Conservation (phyloP, 306 rosid genomes). For the Rosa rugosa region DNA sequence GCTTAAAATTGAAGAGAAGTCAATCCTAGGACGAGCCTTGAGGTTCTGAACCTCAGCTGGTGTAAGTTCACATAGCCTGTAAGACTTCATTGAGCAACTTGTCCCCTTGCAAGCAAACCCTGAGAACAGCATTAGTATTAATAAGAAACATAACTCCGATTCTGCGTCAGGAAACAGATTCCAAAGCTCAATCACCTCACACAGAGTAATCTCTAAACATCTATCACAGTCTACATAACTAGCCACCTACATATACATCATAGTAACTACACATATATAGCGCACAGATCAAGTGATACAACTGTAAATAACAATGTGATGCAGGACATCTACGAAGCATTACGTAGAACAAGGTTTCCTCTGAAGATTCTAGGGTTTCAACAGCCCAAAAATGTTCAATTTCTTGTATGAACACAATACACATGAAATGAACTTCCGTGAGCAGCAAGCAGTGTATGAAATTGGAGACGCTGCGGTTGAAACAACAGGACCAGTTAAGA, state of each 20-base stretch:
- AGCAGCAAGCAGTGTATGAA: neutral
- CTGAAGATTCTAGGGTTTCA: too few relatives aligned
- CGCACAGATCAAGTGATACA: too few relatives aligned
- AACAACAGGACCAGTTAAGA: constrained; percentile 29
- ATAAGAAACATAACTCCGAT: constrained; percentile 6
- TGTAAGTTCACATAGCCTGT: constrained; percentile 66
- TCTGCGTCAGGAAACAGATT: neutral
- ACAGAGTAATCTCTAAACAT: neutral
- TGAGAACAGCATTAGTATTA: constrained; percentile 16
- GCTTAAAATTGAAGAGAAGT: constrained; percentile 83
- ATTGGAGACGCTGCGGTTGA: constrained; percentile 28
- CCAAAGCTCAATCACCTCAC: neutral
- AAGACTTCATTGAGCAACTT: constrained; percentile 70
- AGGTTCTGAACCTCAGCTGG: constrained; percentile 59
- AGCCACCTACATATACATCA: neutral
- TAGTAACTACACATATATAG: neutral
- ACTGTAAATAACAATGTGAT: neutral
- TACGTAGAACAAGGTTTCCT: too few relatives aligned
- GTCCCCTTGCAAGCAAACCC: constrained; percentile 38
- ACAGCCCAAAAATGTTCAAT: neutral
- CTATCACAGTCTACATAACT: neutral
- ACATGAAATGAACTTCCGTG: constrained; percentile 2
- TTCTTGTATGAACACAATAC: neutral
- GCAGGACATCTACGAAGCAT: too few relatives aligned
- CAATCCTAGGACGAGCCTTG: constrained; percentile 88